phyloP scores from a whole-genome alignment of 371 early-diverging fungal species.

The Batkoa obscura region DNA sequence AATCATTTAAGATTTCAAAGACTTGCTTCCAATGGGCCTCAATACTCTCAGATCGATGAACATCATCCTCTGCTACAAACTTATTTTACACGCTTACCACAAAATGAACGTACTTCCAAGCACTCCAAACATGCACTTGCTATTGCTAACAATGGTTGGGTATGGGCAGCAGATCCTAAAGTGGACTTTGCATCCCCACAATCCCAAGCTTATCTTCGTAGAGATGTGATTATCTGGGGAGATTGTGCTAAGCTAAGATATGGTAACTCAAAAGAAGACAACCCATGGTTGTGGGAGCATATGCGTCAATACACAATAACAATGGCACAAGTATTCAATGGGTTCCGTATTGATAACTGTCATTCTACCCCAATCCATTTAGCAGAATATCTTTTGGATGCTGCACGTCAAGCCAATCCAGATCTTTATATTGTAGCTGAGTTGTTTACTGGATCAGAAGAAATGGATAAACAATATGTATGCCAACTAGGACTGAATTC shows the following conservation, averaged over 20 bases:
- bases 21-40: constrained; percentile 50
- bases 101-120: constrained; percentile 15
- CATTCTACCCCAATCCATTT: constrained; percentile 93
- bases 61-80: constrained; percentile 67
- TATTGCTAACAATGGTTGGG: constrained; percentile 95
- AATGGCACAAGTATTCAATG: constrained; percentile 79
- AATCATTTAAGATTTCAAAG: constrained; percentile 69
- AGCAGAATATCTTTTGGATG: constrained; percentile 77
- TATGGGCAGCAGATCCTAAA: constrained; percentile 92
- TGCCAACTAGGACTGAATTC: constrained; percentile 84
- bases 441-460: constrained; percentile 87
- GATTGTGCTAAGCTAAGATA: constrained; percentile 96
- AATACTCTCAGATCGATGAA: constrained; percentile 23
- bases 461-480: constrained; percentile 75
- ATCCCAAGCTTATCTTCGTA: constrained; percentile 71
- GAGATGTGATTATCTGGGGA: constrained; percentile 94
- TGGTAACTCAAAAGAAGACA: constrained; percentile 62
- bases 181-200: constrained; percentile 74
- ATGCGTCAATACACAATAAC: constrained; percentile 70
- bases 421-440: constrained; percentile 92
- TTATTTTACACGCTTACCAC: constrained; percentile 66
- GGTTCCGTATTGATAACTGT: constrained; percentile 95
- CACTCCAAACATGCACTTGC: constrained; percentile 36
- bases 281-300: constrained; percentile 90
- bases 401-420: constrained; percentile 64